Conservation (phyloP, 2,329 filamentous ascomycete species). For the Didymella segeticola region DNA sequence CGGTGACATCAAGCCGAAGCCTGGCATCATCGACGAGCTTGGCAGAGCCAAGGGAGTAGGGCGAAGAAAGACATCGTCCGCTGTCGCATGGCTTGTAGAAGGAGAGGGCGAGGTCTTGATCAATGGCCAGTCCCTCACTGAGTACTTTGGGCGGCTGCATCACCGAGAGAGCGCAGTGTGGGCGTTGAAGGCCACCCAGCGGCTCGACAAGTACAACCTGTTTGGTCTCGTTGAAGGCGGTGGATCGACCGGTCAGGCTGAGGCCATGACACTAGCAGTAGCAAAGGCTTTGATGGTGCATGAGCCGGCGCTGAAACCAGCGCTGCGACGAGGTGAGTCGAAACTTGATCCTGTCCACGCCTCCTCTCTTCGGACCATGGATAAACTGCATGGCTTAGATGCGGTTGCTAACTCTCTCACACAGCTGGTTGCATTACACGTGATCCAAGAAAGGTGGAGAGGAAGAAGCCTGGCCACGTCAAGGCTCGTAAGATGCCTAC, state of each 20-base stretch:
- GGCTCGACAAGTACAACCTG: conserved; percentile 96
- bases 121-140: conserved; percentile 84
- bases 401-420: conserved; percentile 52
- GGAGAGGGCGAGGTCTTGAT: conserved; percentile 88
- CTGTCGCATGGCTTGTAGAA: conserved; percentile 87
- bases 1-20: conserved; percentile 67
- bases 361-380: background rate
- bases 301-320: conserved; percentile 88
- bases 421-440: conserved; percentile 90
- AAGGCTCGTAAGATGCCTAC: conserved; percentile 98
- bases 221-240: conserved; percentile 86
- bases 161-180: conserved; percentile 94
- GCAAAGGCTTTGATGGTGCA: conserved; percentile 88
- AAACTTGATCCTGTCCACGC: conserved; percentile 11
- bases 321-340: conserved; percentile 83
- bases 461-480: conserved; percentile 94
- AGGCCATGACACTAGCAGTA: conserved; percentile 89
- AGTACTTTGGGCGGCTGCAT: conserved; percentile 86
- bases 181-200: conserved; percentile 81
- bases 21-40: conserved; percentile 73
- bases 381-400: background rate
- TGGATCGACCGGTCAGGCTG: conserved; percentile 92
- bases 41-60: conserved; percentile 83
- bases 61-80: conserved; percentile 84
- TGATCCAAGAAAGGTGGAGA: conserved; percentile 90